A percentile compares a stretch with the other conserved stretches of the same genome.
Conservation (phyloP, 2,329 filamentous ascomycete genomes). For the Cryphonectria nitschkei region DNA sequence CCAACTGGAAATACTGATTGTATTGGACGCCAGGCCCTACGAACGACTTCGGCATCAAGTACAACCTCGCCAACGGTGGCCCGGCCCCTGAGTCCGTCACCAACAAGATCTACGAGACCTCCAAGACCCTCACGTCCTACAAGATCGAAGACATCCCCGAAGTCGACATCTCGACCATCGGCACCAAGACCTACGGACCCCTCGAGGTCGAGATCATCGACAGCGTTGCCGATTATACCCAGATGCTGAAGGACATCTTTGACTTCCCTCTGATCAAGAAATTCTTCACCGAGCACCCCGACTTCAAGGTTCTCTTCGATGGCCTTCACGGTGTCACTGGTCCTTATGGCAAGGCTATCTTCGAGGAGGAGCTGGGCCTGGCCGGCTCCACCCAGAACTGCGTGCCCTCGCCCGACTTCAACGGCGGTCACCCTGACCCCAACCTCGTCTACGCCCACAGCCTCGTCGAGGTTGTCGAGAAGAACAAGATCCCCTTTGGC, state of each 20-base stretch:
- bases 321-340: constrained; percentile 93
- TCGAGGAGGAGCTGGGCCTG: constrained; percentile 89
- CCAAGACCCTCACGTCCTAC: constrained; percentile 88
- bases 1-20: not conserved
- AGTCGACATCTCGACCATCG: constrained; percentile 81
- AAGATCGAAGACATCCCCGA: constrained; percentile 88
- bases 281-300: constrained; percentile 83
- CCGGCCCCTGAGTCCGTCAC: constrained; percentile 95
- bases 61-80: constrained; percentile 95
- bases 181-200: constrained; percentile 79
- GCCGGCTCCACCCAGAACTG: constrained; percentile 82
- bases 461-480: constrained; percentile 90
- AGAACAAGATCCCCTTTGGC: constrained; percentile 89
- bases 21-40: constrained; percentile 67
- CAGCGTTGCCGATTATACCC: constrained; percentile 87
- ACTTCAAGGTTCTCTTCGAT: constrained; percentile 98
- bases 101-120: constrained; percentile 94
- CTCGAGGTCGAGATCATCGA: constrained; percentile 96
- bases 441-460: constrained; percentile 97
- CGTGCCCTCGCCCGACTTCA: constrained; percentile 89
- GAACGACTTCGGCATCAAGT: constrained; percentile 99
- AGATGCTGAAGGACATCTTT: constrained; percentile 98
- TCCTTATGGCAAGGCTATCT: constrained; percentile 92
- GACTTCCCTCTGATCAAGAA: constrained; percentile 95
- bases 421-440: constrained; percentile 94